Percentiles rank a stretch among this genome's conserved stretches.
Evolutionary conservation across 2,329 filamentous ascomycete species (phyloP).

Genomic region (Paecilomyces fulvus): DNA sequence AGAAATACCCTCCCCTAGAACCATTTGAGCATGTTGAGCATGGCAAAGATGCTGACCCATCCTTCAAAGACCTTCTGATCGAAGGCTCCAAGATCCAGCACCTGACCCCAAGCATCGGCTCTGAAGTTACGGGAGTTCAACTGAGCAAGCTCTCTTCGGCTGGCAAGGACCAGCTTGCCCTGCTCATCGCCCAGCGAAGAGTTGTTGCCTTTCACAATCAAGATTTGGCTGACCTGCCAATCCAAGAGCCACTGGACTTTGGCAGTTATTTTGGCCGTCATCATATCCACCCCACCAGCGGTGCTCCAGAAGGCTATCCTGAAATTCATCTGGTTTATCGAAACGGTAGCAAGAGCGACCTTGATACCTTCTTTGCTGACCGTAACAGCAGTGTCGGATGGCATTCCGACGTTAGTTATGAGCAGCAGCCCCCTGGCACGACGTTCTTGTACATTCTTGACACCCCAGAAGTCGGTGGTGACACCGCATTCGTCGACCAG

Average conservation of each 20-base stretch:
- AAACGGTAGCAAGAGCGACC: background rate
- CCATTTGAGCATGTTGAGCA: constrained; percentile 35
- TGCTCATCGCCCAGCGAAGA: constrained; percentile 29
- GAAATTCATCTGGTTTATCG: constrained; percentile 3
- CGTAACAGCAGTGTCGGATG: constrained; percentile 13
- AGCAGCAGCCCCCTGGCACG: constrained; percentile 20
- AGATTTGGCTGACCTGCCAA: constrained; percentile 12
- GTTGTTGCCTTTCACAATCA: constrained; percentile 12
- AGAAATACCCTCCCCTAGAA: constrained; percentile 30
- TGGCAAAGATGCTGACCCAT: constrained; percentile 34
- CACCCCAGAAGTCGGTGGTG: constrained; percentile 19
- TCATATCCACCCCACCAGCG: constrained; percentile 11
- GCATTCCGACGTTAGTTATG: constrained; percentile 20
- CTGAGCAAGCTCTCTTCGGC: constrained; percentile 39
- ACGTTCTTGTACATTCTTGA: constrained; percentile 19
- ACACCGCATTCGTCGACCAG: constrained; percentile 21
- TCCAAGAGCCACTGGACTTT: constrained; percentile 11
- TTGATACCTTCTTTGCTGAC: constrained; percentile 17
- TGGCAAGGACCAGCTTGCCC: constrained; percentile 44
- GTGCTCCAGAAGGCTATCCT: constrained; percentile 2
- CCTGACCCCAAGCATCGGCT: constrained; percentile 32
- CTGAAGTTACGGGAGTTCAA: constrained; percentile 43
- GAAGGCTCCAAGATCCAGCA: constrained; percentile 12
- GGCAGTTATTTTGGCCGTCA: constrained; percentile 20
- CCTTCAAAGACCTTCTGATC: constrained; percentile 34